A percentile compares a stretch with the other conserved stretches of the same genome.
phyloP scores from a whole-genome alignment of 2,329 filamentous ascomycete species.

The Exophiala aquamarina region DNA sequence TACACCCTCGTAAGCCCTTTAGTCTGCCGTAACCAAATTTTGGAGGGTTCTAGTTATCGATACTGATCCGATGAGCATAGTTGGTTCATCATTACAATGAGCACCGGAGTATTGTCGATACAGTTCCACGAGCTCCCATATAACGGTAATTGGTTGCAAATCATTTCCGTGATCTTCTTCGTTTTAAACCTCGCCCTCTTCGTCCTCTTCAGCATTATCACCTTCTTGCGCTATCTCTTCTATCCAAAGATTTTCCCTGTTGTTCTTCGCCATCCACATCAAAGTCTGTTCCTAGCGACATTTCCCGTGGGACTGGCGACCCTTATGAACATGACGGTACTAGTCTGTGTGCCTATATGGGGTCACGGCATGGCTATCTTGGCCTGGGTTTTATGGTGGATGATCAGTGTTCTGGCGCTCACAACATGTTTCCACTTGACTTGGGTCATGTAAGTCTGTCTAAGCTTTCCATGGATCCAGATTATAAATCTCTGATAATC shows the following conservation, averaged over 20 bases:
- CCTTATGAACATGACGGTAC: conserved; percentile 62
- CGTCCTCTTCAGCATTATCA: conserved; percentile 53
- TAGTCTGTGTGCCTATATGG: conserved; percentile 58
- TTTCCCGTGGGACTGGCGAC: conserved; percentile 66
- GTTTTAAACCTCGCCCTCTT: conserved; percentile 61
- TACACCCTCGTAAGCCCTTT: neutral
- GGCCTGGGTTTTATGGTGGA: conserved; percentile 52
- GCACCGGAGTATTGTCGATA: conserved; percentile 65
- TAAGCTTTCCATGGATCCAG: conserved; percentile 48
- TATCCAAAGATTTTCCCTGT: conserved; percentile 64
- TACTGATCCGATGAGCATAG: conserved; percentile 11
- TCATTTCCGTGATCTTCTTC: conserved; percentile 56
- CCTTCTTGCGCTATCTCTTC: conserved; percentile 58
- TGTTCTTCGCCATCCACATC: conserved; percentile 64
- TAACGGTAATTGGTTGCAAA: conserved; percentile 56
- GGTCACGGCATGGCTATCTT: conserved; percentile 51
- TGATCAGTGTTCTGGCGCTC: conserved; percentile 47
- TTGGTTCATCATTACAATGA: conserved; percentile 64
- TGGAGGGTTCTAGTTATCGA: conserved; percentile 7
- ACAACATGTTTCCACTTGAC: conserved; percentile 46
- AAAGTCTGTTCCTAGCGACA: conserved; percentile 65
- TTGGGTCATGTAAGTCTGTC: conserved; percentile 53
- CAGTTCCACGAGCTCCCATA: conserved; percentile 65
- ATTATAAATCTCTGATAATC: conserved; percentile 49
- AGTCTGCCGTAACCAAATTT: neutral